phyloP scores from a whole-genome alignment of 2,329 filamentous ascomycete species.

The Aspergillus sp. region DNA sequence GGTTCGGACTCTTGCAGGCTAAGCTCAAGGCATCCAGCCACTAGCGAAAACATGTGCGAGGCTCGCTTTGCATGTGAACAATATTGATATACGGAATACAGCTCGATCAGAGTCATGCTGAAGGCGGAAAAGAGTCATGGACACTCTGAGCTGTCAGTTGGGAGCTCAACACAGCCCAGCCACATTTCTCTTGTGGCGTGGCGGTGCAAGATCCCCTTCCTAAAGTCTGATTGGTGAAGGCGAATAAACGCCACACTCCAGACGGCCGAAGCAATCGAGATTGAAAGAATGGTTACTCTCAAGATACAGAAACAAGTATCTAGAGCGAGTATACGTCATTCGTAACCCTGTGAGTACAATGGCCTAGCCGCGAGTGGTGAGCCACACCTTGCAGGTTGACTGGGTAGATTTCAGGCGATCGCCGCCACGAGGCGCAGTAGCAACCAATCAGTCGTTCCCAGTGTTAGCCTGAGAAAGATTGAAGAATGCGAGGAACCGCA shows the following conservation, averaged over 20 bases:
- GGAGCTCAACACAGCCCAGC: not conserved
- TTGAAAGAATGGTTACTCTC: not conserved
- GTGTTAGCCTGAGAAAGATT: not conserved
- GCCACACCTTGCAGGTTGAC: not conserved
- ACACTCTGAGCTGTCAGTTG: not conserved
- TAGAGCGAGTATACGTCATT: not conserved
- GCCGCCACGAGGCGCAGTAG: not conserved
- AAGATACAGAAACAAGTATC: not conserved
- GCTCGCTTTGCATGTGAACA: not conserved
- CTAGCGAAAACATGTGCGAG: not conserved
- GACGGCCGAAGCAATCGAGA: not conserved
- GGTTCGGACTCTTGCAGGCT: not conserved
- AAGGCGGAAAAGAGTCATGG: not conserved
- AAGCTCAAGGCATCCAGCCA: constrained; percentile 2
- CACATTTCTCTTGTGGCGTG: not conserved
- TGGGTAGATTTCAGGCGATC: not conserved
- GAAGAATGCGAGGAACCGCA: not conserved
- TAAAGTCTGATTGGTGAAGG: not conserved
- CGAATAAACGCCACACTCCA: not conserved
- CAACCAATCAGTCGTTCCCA: not conserved
- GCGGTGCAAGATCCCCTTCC: not conserved
- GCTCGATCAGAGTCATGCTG: no score
- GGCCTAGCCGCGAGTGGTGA: not conserved
- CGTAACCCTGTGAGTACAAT: not conserved
- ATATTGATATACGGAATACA: not conserved